A percentile compares a stretch with the other conserved stretches of the same genome.
These are phyloP conservation scores for Penicillium freii DNA, from an alignment of 2,329 filamentous ascomycete genomes.

Conservation along the genomic window DNA sequence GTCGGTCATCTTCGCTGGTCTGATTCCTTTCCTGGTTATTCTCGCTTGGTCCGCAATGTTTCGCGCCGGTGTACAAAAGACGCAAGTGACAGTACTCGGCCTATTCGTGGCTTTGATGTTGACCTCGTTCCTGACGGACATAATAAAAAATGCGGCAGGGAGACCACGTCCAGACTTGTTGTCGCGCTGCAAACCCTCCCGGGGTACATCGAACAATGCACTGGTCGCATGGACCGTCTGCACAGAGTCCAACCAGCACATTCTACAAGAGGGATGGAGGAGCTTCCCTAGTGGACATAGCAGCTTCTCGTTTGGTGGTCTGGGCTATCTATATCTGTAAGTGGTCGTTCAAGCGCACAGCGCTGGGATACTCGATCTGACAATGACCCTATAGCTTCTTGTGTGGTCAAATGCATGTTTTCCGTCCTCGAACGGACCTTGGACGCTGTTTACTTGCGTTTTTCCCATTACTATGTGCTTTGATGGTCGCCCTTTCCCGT, in stretches of 20 bases:
- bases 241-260: conserved; percentile 52
- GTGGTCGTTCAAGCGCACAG: conserved; percentile 9
- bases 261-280: conserved; percentile 63
- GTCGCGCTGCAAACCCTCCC: conserved; percentile 74
- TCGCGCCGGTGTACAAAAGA: conserved; percentile 69
- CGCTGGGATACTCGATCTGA: not conserved
- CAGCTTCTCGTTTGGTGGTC: conserved; percentile 59
- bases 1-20: conserved; percentile 76
- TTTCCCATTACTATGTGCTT: conserved; percentile 55
- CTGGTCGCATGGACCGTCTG: conserved; percentile 52
- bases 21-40: conserved; percentile 67
- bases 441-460: conserved; percentile 55
- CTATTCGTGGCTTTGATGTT: conserved; percentile 74
- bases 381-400: conserved; percentile 37
- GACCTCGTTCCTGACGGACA: conserved; percentile 79
- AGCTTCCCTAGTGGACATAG: conserved; percentile 64
- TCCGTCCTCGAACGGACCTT: conserved; percentile 58
- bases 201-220: conserved; percentile 54
- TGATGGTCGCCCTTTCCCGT: conserved; percentile 61
- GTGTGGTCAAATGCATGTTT: conserved; percentile 57
- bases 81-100: conserved; percentile 80
- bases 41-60: conserved; percentile 62
- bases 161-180: conserved; percentile 83
- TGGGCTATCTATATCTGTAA: conserved; percentile 57
- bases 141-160: conserved; percentile 85